These are phyloP conservation scores for Lipomyces mesembrius DNA, from an alignment of 805 yeast genomes.

Conservation along the genomic window DNA sequence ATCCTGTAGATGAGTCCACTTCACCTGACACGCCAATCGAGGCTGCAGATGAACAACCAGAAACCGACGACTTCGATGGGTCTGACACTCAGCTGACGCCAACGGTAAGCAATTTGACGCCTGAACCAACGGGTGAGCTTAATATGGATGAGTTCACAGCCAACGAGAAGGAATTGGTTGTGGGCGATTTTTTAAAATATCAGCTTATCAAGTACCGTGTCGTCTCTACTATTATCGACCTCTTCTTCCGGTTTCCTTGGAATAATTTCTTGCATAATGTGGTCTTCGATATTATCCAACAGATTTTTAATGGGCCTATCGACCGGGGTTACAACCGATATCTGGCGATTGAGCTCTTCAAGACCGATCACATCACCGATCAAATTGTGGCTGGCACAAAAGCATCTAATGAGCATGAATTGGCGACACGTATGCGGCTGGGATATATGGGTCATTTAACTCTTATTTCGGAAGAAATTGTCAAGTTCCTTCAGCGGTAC, in stretches of 20 bases:
- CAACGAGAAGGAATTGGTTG: conserved; percentile 54
- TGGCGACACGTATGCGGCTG: conserved; percentile 63
- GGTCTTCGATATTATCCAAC: conserved; percentile 95
- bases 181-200: conserved; percentile 87
- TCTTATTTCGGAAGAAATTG: conserved; percentile 92
- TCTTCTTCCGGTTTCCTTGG: conserved; percentile 91
- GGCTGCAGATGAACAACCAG: background rate
- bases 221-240: conserved; percentile 44
- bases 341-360: conserved; percentile 71
- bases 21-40: conserved; percentile 6
- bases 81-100: conserved; percentile 16
- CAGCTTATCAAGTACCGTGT: conserved; percentile 65
- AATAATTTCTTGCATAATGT: conserved; percentile 96
- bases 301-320: conserved; percentile 83
- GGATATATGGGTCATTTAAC: conserved; percentile 99
- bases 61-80: conserved; percentile 5
- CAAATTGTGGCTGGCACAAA: conserved; percentile 66
- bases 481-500: conserved; percentile 72
- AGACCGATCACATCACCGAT: conserved; percentile 62
- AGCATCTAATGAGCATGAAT: conserved; percentile 63
- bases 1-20: conserved; percentile 15
- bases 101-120: conserved; percentile 7
- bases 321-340: conserved; percentile 85
- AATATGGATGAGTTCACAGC: conserved; percentile 18
- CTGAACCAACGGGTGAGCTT: conserved; percentile 36